These are phyloP conservation scores for Triangularia verruculosa DNA, from an alignment of 2,329 filamentous ascomycete species.

Conservation along the genomic window DNA sequence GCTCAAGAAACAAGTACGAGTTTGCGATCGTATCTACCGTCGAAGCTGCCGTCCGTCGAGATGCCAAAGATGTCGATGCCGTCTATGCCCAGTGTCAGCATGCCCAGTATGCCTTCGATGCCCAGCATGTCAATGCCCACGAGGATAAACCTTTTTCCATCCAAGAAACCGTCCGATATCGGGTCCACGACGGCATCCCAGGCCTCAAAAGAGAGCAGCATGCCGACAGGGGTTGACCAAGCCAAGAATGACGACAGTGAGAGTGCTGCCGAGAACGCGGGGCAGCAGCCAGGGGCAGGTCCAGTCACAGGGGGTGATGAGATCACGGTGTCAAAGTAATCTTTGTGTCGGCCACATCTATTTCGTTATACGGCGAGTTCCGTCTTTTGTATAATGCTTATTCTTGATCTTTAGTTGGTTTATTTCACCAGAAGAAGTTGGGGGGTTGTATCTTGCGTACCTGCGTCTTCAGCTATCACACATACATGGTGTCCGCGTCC, in stretches of 20 bases:
- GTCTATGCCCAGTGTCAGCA: slow-evolving; percentile 22
- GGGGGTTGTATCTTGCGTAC: slow-evolving; percentile 1
- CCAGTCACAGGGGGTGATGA: not conserved
- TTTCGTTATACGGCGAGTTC: not conserved
- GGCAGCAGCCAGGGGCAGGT: not conserved
- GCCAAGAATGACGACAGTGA: not conserved
- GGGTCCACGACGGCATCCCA: not conserved
- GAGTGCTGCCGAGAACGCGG: not conserved
- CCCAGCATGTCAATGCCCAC: slow-evolving; percentile 19
- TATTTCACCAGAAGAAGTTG: not conserved
- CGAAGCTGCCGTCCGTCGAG: slow-evolving; percentile 36
- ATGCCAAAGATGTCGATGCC: slow-evolving; percentile 27
- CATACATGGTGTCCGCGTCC: not conserved
- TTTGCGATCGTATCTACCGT: slow-evolving; percentile 45
- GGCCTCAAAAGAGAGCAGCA: not conserved
- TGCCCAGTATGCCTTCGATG: slow-evolving; percentile 24
- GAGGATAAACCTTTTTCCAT: slow-evolving; percentile 31
- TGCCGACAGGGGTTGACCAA: not conserved
- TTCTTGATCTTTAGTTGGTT: not conserved
- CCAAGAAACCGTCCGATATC: slow-evolving; percentile 21
- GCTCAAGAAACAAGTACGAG: slow-evolving; percentile 48
- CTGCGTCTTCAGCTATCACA: slow-evolving; percentile 1
- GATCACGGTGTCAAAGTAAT: not conserved
- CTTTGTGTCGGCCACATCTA: not conserved
- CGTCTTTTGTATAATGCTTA: not conserved